Base-by-base conservation (phyloP, 352 stramenopile genomes). In the Phytopythium delawarense region DNA sequence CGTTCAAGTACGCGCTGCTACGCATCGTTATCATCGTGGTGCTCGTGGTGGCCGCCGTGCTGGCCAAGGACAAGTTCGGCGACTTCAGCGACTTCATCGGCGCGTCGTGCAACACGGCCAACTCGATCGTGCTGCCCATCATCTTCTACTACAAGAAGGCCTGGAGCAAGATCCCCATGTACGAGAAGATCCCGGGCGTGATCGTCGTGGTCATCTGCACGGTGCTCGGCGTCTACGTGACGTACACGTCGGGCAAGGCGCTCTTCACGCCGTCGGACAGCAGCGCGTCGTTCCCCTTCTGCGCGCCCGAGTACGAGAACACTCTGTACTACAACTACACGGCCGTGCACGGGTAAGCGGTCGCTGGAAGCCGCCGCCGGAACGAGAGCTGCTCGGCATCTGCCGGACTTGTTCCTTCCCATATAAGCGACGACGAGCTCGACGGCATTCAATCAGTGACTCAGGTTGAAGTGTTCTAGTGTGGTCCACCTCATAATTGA, bases 131-230 rank as follows among this genome's bases (percentile, higher is more conserved):
- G 21, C 57, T 89, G 42, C 80, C 80, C 0, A 87, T 86, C 21
- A 42, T 76, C 3, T 87, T 89, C 59, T 89, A 89, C 75, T 66
- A 88, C 46, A 86, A 84, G 59, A 84, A 83, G 72, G 34, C 78
- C n/a, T 87, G 77, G 76, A 61, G 61, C 23, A 68, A 64, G 13
- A 55, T 88, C 9, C 61, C 67, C 0, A 28, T 73, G 48, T 54
- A 20, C 21, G 48, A 54, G 48, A 54, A 54, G 48, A 37, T 54
- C 25, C 48, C 28, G 9, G 48, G 48, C 25, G 23, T 54, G 15
- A 35, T 39, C 48, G 48, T 54, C 5, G 48, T 54, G 15, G 5
- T n/a, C 25, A 54, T 54, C 25, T 54, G 48, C 28, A 54, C 48
- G 0, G 25, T 37, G 25, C 48, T 54, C 15, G 48, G 48, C 48